Percentiles rank a stretch among this genome's conserved stretches.
These are phyloP conservation scores for Piper longum DNA, from an alignment of 164 flowering plant genomes.

Conservation along the genomic window DNA sequence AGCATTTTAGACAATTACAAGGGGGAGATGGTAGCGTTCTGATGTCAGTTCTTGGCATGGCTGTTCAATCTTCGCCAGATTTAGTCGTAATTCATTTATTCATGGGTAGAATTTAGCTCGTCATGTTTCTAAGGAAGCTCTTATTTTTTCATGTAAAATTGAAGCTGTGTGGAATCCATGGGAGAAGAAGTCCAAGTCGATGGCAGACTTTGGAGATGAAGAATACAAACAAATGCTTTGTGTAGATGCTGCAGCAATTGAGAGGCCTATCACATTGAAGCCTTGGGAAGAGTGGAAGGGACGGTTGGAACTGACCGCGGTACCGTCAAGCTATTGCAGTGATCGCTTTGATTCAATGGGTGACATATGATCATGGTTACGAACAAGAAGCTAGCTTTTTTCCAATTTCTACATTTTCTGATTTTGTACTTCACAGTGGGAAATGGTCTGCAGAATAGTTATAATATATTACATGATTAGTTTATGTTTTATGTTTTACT, in stretches of 20 bases:
- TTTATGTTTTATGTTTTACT: too few relatives aligned
- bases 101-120: too few relatives aligned
- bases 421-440: too few relatives aligned
- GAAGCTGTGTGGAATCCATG: constrained; percentile 98
- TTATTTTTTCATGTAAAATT: too few relatives aligned
- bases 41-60: too few relatives aligned
- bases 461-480: too few relatives aligned
- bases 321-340: constrained; percentile 56
- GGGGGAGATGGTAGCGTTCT: neutral
- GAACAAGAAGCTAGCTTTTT: neutral
- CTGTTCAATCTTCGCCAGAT: too few relatives aligned
- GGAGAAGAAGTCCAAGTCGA: constrained; percentile 81
- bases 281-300: constrained; percentile 97
- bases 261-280: constrained; percentile 67
- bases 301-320: constrained; percentile 40
- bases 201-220: constrained; percentile 70
- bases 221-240: constrained; percentile 94
- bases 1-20: neutral
- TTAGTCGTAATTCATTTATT: too few relatives aligned
- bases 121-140: too few relatives aligned
- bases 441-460: too few relatives aligned
- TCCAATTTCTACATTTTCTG: too few relatives aligned
- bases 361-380: neutral
- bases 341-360: constrained; percentile 26
- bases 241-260: constrained; percentile 75